phyloP scores from a whole-genome alignment of 2,329 filamentous ascomycete genomes.

The Neonectria ditissima region DNA sequence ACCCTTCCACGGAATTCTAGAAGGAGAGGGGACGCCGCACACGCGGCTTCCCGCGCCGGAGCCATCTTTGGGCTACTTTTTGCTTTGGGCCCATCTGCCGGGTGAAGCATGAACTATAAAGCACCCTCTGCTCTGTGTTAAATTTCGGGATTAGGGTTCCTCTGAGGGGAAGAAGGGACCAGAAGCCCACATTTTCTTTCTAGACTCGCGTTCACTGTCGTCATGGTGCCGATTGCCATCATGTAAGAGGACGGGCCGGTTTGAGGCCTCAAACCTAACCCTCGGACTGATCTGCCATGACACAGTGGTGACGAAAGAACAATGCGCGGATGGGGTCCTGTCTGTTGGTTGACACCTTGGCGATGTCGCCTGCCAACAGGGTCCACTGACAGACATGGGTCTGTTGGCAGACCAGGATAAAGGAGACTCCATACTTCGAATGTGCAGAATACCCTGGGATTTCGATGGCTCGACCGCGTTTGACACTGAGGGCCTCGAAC shows the following conservation, averaged over 20 bases:
- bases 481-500: not conserved
- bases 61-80: not conserved
- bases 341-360: not conserved
- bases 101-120: not conserved
- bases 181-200: not conserved
- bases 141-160: not conserved
- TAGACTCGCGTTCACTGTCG: not conserved
- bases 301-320: not conserved
- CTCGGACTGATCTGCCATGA: not conserved
- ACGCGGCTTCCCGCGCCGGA: not conserved
- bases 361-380: not conserved
- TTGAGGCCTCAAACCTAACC: not conserved
- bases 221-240: not conserved
- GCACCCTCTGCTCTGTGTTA: not conserved
- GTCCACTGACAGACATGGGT: not conserved
- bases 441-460: not conserved
- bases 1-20: not conserved
- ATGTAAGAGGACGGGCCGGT: not conserved
- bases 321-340: not conserved
- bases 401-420: not conserved
- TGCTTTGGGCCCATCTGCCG: not conserved
- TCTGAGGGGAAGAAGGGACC: not conserved
- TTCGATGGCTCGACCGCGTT: not conserved
- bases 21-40: not conserved
- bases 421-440: not conserved